phyloP scores from a whole-genome alignment of 169 alveolate species.

The Eimeria mitis region DNA sequence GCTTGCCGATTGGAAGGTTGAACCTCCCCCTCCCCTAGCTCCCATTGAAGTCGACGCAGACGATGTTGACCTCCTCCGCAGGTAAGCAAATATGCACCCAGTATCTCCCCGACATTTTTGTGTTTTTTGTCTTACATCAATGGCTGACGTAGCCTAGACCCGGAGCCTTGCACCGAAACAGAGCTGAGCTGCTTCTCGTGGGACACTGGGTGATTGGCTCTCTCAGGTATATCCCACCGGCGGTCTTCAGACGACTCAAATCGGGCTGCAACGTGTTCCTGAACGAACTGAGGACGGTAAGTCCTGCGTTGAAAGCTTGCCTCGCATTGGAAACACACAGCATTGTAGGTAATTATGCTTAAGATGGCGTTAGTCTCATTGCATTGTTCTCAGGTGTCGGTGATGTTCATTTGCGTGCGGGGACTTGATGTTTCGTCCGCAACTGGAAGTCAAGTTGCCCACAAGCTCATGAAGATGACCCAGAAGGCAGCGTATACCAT shows the following conservation, averaged over 20 bases:
- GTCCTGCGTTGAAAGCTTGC: neutral
- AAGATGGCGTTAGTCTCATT: neutral
- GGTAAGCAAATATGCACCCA: neutral
- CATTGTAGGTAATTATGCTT: neutral
- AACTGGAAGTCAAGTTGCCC: slow-evolving; percentile 87
- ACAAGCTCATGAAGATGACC: slow-evolving; percentile 86
- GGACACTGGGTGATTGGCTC: neutral
- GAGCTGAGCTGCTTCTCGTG: neutral
- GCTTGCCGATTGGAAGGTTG: slow-evolving; percentile 65
- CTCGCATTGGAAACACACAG: neutral
- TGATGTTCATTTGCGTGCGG: slow-evolving; percentile 86
- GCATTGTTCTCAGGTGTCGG: slow-evolving; percentile 80
- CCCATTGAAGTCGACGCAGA: slow-evolving; percentile 79
- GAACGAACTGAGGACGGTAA: slow-evolving; percentile 85
- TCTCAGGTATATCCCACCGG: slow-evolving; percentile 88
- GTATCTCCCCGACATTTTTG: neutral
- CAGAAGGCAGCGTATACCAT: slow-evolving; percentile 81
- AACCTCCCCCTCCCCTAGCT: slow-evolving; percentile 79
- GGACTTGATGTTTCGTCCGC: slow-evolving; percentile 88
- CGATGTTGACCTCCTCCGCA: slow-evolving; percentile 77
- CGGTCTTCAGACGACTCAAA: slow-evolving; percentile 86
- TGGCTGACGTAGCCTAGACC: neutral
- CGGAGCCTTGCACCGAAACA: neutral
- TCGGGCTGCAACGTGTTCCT: slow-evolving; percentile 86
- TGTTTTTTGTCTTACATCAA: neutral